These are phyloP conservation scores for Coemansia sp. DNA, from an alignment of 371 early-diverging fungal species.

Conservation along the genomic window DNA sequence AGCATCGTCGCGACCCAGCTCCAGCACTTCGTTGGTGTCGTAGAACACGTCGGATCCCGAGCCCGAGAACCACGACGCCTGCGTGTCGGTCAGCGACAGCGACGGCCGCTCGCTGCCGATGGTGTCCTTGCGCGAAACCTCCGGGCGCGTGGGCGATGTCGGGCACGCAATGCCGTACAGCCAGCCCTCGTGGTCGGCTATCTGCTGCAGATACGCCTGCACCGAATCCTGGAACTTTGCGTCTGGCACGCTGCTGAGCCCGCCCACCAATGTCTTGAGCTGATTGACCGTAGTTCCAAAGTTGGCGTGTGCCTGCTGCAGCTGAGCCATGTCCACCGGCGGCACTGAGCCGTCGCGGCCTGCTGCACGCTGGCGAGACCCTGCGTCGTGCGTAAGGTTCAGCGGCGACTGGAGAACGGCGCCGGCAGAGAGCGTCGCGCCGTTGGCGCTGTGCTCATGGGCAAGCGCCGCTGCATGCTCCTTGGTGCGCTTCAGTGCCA, in stretches of 20 bases:
- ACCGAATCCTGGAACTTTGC: slow-evolving; percentile 3
- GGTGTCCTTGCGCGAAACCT: slow-evolving; percentile 16
- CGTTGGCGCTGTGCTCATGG: slow-evolving; percentile 6
- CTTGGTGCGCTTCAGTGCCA: slow-evolving; percentile 51
- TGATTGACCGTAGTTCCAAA: slow-evolving; percentile 21
- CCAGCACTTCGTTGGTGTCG: slow-evolving; percentile 52
- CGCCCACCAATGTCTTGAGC: slow-evolving; percentile 18
- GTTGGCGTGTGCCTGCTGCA: slow-evolving; percentile 18
- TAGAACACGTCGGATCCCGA: slow-evolving; percentile 52
- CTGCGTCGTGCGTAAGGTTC: background rate
- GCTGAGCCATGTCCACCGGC: background rate
- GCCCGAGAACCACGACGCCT: slow-evolving; percentile 35
- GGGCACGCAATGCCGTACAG: slow-evolving; percentile 9
- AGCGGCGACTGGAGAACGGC: slow-evolving; percentile 2
- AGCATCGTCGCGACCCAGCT: slow-evolving; percentile 34
- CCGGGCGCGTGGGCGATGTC: background rate
- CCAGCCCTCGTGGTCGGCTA: slow-evolving; percentile 15
- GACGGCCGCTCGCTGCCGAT: slow-evolving; percentile 19
- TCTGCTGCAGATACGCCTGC: slow-evolving; percentile 13
- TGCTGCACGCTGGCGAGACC: background rate
- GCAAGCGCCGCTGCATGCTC: slow-evolving; percentile 19
- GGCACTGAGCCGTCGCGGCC: background rate
- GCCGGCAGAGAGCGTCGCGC: slow-evolving; percentile 25
- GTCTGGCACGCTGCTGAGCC: slow-evolving; percentile 1
- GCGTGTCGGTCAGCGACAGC: slow-evolving; percentile 23